Evolutionary conservation across 2,329 filamentous ascomycete genomes (phyloP), one percentile per base, ranked within the genome.

Genomic region (Fusarium sp.): DNA sequence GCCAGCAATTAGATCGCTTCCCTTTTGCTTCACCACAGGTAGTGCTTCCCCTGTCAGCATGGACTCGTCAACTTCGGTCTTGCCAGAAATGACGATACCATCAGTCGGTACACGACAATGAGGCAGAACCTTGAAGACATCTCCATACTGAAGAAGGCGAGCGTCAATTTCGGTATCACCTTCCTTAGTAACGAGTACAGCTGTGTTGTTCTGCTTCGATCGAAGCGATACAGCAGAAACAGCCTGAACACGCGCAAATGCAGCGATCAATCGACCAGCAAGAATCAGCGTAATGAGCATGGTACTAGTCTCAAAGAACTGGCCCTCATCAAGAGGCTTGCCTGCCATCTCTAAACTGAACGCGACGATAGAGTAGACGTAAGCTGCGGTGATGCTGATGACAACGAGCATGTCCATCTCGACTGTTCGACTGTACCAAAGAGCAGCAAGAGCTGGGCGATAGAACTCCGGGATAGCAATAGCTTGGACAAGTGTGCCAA

Each of bases 61-160:
- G 0, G 88, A 90, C 74, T 91, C 89, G 61, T 92, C 86, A 1
- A 91, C 82, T 58, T 90, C 88, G 8, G 84, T 87, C 1, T 78
- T 79, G 0, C 90, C 89, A 15, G 74, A 78, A 0, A 86, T 64
- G 3, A 91, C 83, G 0, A 81, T 78, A 0, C 88, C 90, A 62
- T 92, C 89, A 0, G 89, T 91, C 1, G 84, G 82, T 2, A 91
- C 80, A 4, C 78, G 78, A 0, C 82, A 81, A 59, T 90, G 82
- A 0, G 88, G 84, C 0, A 77, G 69, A 18, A 90, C 81, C 25
- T 80, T 83, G 76, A 91, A 84, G 0, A 74, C 70, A 68, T 91
- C 88, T 1, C 86, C 87, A 58, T 86, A 87, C 57, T 91, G 87
- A 5, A 91, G 79, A 0, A 91, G 81, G 0, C 80, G 80, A 6